phyloP scores from a whole-genome alignment of 176 grass and related monocot species.

The Calamus simplicifolius region DNA sequence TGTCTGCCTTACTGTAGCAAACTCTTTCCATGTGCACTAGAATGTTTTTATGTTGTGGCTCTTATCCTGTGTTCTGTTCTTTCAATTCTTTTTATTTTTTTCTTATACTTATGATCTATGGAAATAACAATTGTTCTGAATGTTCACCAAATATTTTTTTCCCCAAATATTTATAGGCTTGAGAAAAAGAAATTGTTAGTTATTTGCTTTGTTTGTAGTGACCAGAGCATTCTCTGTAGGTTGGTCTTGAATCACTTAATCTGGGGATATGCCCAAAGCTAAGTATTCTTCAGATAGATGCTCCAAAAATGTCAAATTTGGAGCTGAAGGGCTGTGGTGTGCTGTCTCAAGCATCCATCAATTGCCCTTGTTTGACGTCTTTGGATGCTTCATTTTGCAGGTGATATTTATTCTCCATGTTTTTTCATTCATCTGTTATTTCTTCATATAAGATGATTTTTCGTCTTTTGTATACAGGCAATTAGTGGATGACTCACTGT shows the following conservation, averaged over 20 bases:
- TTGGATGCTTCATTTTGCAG: slow-evolving; percentile 99
- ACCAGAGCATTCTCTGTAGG: slow-evolving; percentile 35
- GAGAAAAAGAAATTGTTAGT: no score
- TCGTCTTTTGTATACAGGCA: slow-evolving; percentile 42
- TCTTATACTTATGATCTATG: no score
- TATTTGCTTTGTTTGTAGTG: no score
- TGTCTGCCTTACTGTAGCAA: no score
- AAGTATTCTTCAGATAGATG: slow-evolving; percentile 52
- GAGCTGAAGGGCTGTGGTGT: slow-evolving; percentile 91
- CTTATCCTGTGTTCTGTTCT: no score
- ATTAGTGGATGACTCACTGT: slow-evolving; percentile 76
- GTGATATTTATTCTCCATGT: slow-evolving; percentile 25
- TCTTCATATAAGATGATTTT: slow-evolving; percentile 16
- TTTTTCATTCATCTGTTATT: background rate
- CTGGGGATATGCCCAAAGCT: slow-evolving; percentile 92
- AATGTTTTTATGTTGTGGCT: no score
- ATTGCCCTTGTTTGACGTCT: slow-evolving; percentile 67
- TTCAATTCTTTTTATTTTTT: no score
- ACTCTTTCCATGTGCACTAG: no score
- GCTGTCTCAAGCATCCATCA: slow-evolving; percentile 68
- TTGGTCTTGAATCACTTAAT: slow-evolving; percentile 88
- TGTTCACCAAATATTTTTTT: no score
- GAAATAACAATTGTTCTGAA: no score
- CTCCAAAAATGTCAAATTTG: slow-evolving; percentile 77
- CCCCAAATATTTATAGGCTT: no score